phyloP scores from a whole-genome alignment of 2,329 filamentous ascomycete species.

The Thelonectria discophora region DNA sequence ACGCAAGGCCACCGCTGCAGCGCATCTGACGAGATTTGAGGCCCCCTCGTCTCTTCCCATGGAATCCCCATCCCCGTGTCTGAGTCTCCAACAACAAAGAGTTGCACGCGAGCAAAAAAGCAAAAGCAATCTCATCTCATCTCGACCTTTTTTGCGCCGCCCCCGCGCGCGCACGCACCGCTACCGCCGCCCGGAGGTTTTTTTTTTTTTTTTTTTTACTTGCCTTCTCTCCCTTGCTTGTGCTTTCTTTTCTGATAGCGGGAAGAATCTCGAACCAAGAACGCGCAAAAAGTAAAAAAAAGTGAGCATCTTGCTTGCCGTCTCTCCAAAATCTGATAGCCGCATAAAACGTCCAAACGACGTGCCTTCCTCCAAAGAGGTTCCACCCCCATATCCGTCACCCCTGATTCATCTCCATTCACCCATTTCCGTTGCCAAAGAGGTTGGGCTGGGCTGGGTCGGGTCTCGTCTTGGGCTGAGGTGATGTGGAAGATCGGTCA shows the following conservation, averaged over 20 bases:
- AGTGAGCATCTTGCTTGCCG: constrained; percentile 15
- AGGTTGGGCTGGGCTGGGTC: background rate
- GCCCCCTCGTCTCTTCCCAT: background rate
- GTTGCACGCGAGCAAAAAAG: constrained; percentile 1
- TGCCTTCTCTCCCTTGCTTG: too few relatives aligned
- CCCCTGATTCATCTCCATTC: constrained; percentile 17
- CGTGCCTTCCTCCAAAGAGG: background rate
- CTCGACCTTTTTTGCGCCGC: background rate
- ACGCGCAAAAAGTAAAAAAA: constrained; percentile 25
- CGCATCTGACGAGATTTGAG: constrained; percentile 14
- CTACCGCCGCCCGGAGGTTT: background rate
- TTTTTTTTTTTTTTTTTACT: background rate
- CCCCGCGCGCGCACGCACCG: background rate
- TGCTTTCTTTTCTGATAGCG: background rate
- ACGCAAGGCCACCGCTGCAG: constrained; percentile 13
- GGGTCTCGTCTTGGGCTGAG: background rate
- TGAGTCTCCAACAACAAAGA: constrained; percentile 13
- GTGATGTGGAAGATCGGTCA: constrained; percentile 7
- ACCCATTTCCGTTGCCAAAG: background rate
- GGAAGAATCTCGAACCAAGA: constrained; percentile 11
- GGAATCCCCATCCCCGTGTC: background rate
- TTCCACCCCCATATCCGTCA: background rate
- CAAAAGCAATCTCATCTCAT: constrained; percentile 8
- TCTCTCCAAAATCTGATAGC: constrained; percentile 26
- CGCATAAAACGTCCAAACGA: constrained; percentile 12